Conservation (phyloP, 2,329 filamentous ascomycete genomes). For the Colletotrichum spaethianum region DNA sequence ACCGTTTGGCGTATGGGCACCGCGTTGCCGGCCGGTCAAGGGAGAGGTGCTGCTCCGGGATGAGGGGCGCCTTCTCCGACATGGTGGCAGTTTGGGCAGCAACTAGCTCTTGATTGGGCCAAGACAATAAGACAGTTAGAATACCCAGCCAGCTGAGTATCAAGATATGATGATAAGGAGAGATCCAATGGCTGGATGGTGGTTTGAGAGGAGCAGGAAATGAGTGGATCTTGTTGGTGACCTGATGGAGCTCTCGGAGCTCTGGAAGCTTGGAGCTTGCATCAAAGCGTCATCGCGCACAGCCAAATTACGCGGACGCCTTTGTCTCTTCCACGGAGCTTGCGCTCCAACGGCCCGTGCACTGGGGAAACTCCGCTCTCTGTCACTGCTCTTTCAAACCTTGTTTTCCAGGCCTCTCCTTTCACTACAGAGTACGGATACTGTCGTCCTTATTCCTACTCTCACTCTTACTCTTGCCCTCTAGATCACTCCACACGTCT, state of each 20-base stretch:
- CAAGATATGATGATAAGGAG: constrained; percentile 17
- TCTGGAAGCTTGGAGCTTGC: constrained; percentile 26
- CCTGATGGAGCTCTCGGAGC: constrained; percentile 10
- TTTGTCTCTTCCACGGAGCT: background rate
- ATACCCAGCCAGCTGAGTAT: constrained; percentile 36
- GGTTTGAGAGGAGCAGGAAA: background rate
- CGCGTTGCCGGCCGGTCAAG: constrained; percentile 3
- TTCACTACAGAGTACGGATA: no score
- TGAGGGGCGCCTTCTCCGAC: constrained; percentile 34
- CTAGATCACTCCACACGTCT: background rate
- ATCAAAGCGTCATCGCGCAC: no score
- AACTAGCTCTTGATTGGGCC: background rate
- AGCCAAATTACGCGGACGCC: fast-evolving
- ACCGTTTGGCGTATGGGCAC: constrained; percentile 32
- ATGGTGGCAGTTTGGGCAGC: background rate
- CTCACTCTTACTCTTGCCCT: background rate
- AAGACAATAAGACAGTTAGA: background rate
- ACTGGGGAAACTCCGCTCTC: constrained; percentile 20
- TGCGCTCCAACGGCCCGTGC: background rate
- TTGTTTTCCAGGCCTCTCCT: background rate
- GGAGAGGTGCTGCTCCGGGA: background rate
- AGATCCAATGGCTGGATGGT: background rate
- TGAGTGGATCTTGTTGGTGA: background rate
- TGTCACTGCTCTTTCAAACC: background rate
- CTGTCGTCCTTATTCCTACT: no score